Conservation (phyloP, 2,329 filamentous ascomycete genomes). For the Fusarium tanahbumbuense region DNA sequence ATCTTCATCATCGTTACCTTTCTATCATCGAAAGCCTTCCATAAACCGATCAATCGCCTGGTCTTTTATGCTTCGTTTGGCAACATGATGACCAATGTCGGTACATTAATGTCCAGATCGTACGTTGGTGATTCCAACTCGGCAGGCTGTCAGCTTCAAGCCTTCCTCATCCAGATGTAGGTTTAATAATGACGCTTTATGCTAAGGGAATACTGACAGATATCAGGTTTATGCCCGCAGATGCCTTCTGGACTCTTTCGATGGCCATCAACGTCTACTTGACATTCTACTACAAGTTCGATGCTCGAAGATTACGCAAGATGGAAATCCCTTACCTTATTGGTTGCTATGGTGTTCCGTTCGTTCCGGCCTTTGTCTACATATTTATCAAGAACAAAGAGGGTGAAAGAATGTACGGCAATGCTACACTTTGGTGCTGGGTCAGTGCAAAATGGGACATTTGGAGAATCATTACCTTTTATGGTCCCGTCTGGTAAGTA, state of each 20-base stretch:
- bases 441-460: constrained; percentile 74
- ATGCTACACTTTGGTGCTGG: constrained; percentile 87
- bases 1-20: constrained; percentile 80
- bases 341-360: constrained; percentile 78
- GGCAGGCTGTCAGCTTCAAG: constrained; percentile 77
- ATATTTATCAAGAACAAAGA: constrained; percentile 69
- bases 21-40: constrained; percentile 73
- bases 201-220: constrained; percentile 22
- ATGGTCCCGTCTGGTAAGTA: constrained; percentile 75
- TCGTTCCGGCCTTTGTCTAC: constrained; percentile 74
- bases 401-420: constrained; percentile 73
- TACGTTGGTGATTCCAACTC: constrained; percentile 63
- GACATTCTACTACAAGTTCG: constrained; percentile 81
- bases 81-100: constrained; percentile 81
- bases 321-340: constrained; percentile 79
- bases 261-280: constrained; percentile 89
- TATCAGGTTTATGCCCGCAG: constrained; percentile 80
- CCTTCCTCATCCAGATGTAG: constrained; percentile 84
- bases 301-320: constrained; percentile 69
- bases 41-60: constrained; percentile 87
- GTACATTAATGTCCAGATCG: constrained; percentile 76
- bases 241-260: constrained; percentile 80
- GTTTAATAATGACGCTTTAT: constrained; percentile 43
- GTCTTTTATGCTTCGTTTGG: constrained; percentile 87
- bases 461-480: constrained; percentile 80